Base-by-base conservation (phyloP, 495 filamentous ascomycete species). In the Trichoderma erinaceum region DNA sequence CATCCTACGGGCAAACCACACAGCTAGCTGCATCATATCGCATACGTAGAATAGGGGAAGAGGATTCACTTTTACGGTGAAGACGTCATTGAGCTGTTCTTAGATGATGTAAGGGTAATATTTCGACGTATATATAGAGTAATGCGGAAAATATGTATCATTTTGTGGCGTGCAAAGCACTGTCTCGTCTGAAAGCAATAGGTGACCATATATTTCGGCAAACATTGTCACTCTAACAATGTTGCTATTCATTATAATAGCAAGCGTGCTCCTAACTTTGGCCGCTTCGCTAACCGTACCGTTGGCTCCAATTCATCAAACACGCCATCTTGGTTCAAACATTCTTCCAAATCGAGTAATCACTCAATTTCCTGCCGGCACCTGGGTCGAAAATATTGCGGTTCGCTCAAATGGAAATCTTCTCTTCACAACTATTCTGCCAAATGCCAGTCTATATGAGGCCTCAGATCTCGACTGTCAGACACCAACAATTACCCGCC, bases 351-450 rank as follows among this genome's bases (percentile, higher is more conserved):
- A 23, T 11, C 16, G 48, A 21, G 50, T 25, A 56, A 56, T 56
- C 5, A 12, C 50, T 25, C 70, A 78, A 68, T 75, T 76, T 65
- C 71, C 78, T 58, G 63, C 73, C 18, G 71, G 70, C 0, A 75
- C 70, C 23, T 78, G 75, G 75, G 25, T 78, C 25, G 79, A 80
- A 43, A 81, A 81, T 43, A 74, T 80, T 25, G 77, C 77, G 43
- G 69, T 79, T 29, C 76, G 77, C 52, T 18, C 65, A 18, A 78
- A 75, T 48, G 76, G 77, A 52, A 73, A 75, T 56, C 68, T 81
- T 41, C 70, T 81, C 1, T 35, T 78, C 18, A 75, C 76, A 8
- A 63, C 72, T 21, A 12, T 74, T 3, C 25, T 68, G 4, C 72
- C 72, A 18, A 32, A 63, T 10, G 72, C 70, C 13, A 69, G 69